Percentiles rank a stretch among this genome's conserved stretches.
phyloP scores from a whole-genome alignment of 768 basidiomycete species.

The Suillus spraguei region DNA sequence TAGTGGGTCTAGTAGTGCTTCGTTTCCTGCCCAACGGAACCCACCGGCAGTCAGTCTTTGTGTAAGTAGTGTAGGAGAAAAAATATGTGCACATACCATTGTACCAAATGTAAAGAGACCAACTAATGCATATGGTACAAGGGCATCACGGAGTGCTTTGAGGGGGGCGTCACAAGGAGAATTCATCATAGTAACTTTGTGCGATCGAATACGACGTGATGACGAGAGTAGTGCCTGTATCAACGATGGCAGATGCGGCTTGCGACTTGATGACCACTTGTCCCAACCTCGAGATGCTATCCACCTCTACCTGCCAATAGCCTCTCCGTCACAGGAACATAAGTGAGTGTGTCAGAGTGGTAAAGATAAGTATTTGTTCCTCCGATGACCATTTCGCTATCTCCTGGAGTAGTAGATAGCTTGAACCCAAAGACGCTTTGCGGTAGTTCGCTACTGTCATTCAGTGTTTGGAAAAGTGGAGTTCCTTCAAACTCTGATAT shows the following conservation, averaged over 20 bases:
- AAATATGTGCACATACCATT: too few relatives aligned
- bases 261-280: background rate
- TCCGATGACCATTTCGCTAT: slow-evolving; percentile 23
- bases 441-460: slow-evolving; percentile 28
- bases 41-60: too few relatives aligned
- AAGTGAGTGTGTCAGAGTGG: slow-evolving; percentile 30
- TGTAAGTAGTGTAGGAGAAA: too few relatives aligned
- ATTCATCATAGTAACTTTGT: slow-evolving; percentile 25
- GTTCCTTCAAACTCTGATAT: slow-evolving; percentile 35
- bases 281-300: slow-evolving; percentile 14
- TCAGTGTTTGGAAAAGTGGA: slow-evolving; percentile 46
- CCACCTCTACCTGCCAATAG: slow-evolving; percentile 40
- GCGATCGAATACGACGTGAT: slow-evolving; percentile 22
- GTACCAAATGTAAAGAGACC: too few relatives aligned
- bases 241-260: slow-evolving; percentile 30
- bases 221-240: slow-evolving; percentile 33
- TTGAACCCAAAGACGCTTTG: slow-evolving; percentile 46
- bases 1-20: too few relatives aligned
- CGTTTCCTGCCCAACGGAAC: too few relatives aligned
- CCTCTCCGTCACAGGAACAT: slow-evolving; percentile 29
- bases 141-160: too few relatives aligned
- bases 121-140: too few relatives aligned
- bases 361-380: slow-evolving; percentile 42
- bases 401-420: slow-evolving; percentile 32
- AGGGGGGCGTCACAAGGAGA: too few relatives aligned